phyloP scores from a whole-genome alignment of 257 asterid species.

The Solanum neorickii region DNA sequence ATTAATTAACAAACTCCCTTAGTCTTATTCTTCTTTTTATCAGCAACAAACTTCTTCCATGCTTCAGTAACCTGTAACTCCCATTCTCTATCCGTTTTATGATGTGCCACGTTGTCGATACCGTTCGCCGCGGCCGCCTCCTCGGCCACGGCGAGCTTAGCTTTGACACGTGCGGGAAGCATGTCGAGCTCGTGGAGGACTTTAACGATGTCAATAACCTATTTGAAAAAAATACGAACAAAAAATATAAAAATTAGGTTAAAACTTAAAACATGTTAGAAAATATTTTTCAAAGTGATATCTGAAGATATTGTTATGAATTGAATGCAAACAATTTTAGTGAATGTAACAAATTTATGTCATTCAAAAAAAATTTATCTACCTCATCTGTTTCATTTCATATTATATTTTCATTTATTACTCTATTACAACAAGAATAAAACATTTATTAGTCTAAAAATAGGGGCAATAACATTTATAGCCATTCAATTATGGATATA shows the following conservation, averaged over 20 bases:
- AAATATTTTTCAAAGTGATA: neutral
- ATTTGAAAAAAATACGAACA: neutral
- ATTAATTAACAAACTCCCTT: constrained; percentile 49
- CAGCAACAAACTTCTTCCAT: constrained; percentile 76
- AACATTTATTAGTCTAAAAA: neutral
- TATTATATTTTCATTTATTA: neutral
- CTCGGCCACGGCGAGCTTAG: constrained; percentile 14
- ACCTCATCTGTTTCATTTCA: neutral
- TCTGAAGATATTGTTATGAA: neutral
- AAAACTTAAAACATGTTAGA: neutral
- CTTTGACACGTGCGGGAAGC: constrained; percentile 52
- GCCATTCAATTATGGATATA: neutral
- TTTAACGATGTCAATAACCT: constrained; percentile 42
- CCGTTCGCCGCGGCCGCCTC: constrained; percentile 7
- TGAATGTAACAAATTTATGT: neutral
- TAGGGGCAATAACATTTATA: neutral
- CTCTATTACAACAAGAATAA: neutral
- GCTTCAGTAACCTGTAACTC: constrained; percentile 57
- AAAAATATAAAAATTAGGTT: neutral
- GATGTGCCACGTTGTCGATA: neutral
- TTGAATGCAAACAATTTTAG: neutral
- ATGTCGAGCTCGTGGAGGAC: constrained; percentile 69
- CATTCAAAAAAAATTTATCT: neutral
- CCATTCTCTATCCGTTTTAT: constrained; percentile 49
- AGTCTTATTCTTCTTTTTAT: constrained; percentile 50